phyloP scores from a whole-genome alignment of 1,284 basidiomycete species.

The Irpex lacteus region DNA sequence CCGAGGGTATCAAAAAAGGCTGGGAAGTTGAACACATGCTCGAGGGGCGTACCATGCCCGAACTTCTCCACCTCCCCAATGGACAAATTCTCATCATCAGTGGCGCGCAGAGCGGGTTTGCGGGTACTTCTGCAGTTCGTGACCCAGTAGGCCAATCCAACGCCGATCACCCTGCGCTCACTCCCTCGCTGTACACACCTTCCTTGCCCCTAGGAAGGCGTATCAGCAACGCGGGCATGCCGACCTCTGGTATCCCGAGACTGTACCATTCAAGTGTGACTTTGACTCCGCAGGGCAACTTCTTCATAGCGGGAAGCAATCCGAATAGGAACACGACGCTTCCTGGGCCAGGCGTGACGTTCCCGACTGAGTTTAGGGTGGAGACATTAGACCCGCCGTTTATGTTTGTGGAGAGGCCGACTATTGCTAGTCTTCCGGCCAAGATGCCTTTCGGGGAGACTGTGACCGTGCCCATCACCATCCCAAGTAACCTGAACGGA shows the following conservation, averaged over 20 bases:
- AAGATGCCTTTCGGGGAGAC: constrained; percentile 39
- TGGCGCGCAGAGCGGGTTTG: constrained; percentile 44
- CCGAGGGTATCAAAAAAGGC: constrained; percentile 22
- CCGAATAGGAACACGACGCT: constrained; percentile 39
- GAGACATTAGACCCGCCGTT: constrained; percentile 49
- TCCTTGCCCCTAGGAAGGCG: constrained; percentile 41
- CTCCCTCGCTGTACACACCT: constrained; percentile 52
- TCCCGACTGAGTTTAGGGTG: constrained; percentile 43
- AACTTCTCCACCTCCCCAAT: constrained; percentile 49
- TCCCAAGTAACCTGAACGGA: constrained; percentile 28
- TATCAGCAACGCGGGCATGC: constrained; percentile 44
- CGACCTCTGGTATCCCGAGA: constrained; percentile 41
- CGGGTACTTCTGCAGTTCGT: constrained; percentile 35
- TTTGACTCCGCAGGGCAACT: constrained; percentile 39
- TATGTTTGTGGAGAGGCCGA: constrained; percentile 36
- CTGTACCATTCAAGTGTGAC: constrained; percentile 44
- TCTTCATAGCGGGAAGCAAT: constrained; percentile 49
- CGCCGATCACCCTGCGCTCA: constrained; percentile 42
- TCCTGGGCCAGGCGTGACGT: constrained; percentile 20
- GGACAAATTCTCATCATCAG: constrained; percentile 50
- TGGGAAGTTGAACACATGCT: constrained; percentile 28
- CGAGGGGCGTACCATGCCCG: constrained; percentile 41
- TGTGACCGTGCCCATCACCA: constrained; percentile 34
- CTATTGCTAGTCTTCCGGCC: constrained; percentile 32
- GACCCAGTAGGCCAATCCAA: constrained; percentile 38